Conservation (phyloP, 179 eudicot genomes). For the Spergularia azorica region DNA sequence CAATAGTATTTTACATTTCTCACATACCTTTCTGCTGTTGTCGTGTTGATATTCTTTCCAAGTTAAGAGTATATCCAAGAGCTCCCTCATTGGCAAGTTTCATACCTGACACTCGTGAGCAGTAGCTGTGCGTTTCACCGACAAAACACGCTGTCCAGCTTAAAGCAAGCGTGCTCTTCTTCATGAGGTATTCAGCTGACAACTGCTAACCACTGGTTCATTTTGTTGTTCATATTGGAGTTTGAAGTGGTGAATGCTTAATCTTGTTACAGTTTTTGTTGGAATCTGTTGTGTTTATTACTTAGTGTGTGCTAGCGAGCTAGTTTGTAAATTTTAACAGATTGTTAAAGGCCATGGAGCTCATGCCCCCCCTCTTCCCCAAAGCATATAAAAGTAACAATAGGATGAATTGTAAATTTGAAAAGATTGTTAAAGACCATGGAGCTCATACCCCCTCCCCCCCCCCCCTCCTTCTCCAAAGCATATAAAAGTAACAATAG, state of each 20-base stretch:
- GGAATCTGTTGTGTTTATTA: too few relatives aligned
- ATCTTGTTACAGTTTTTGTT: too few relatives aligned
- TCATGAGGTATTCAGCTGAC: neutral
- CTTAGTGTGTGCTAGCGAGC: too few relatives aligned
- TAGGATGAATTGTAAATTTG: too few relatives aligned
- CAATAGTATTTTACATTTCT: constrained; percentile 14
- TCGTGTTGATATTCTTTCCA: neutral
- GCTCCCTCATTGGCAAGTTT: neutral
- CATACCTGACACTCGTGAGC: constrained; percentile 1
- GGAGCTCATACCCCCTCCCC: neutral
- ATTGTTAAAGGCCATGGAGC: neutral
- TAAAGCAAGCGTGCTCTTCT: neutral
- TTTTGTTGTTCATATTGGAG: neutral
- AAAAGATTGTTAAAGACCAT: too few relatives aligned
- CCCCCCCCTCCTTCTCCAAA: neutral
- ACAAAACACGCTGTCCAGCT: neutral
- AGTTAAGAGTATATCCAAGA: constrained; percentile 4
- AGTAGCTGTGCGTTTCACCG: neutral
- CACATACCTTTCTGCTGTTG: neutral
- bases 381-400: neutral
- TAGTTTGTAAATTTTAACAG: too few relatives aligned
- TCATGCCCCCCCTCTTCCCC: neutral
- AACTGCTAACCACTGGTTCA: constrained; percentile 1
- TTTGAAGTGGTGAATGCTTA: neutral
- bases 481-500: neutral